These are phyloP conservation scores for Irpex sp. DNA, from an alignment of 1,284 basidiomycete species.

Conservation along the genomic window DNA sequence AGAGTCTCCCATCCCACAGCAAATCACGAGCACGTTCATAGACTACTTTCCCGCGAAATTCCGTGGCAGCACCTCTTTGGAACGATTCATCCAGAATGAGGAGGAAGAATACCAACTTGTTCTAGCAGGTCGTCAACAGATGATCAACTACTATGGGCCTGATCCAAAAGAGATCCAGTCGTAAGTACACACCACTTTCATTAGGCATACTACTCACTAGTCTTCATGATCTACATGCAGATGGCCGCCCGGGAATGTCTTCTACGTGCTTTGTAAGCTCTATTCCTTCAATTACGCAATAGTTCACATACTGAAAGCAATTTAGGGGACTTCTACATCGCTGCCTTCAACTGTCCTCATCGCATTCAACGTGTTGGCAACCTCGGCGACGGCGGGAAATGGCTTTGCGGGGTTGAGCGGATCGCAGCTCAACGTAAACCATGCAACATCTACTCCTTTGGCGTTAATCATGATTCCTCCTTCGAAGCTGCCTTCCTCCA, in stretches of 20 bases:
- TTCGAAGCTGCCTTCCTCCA: slow-evolving; percentile 45
- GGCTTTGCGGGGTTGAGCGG: slow-evolving; percentile 59
- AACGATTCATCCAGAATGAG: slow-evolving; percentile 8
- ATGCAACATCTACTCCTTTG: slow-evolving; percentile 60
- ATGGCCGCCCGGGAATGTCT: slow-evolving; percentile 8
- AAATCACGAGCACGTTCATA: background rate
- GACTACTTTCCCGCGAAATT: slow-evolving; percentile 8
- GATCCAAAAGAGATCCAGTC: slow-evolving; percentile 6
- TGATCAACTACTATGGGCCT: slow-evolving; percentile 9
- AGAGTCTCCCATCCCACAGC: background rate
- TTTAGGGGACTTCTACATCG: slow-evolving; percentile 63
- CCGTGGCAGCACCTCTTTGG: slow-evolving; percentile 7
- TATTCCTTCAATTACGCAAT: background rate
- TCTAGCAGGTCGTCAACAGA: slow-evolving; percentile 1
- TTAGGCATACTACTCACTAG: background rate
- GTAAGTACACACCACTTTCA: background rate
- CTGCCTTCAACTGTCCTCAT: slow-evolving; percentile 62
- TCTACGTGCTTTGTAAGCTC: slow-evolving; percentile 10
- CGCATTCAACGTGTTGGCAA: slow-evolving; percentile 57
- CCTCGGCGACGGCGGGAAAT: slow-evolving; percentile 66
- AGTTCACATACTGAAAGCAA: background rate
- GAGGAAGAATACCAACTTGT: slow-evolving; percentile 8
- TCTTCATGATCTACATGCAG: background rate
- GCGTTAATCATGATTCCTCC: slow-evolving; percentile 52
- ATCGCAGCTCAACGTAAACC: slow-evolving; percentile 44